Evolutionary conservation across 1,139 yeast species (phyloP), one percentile per base, ranked within the genome.

Genomic region (Debaryomyces nepalensis): DNA sequence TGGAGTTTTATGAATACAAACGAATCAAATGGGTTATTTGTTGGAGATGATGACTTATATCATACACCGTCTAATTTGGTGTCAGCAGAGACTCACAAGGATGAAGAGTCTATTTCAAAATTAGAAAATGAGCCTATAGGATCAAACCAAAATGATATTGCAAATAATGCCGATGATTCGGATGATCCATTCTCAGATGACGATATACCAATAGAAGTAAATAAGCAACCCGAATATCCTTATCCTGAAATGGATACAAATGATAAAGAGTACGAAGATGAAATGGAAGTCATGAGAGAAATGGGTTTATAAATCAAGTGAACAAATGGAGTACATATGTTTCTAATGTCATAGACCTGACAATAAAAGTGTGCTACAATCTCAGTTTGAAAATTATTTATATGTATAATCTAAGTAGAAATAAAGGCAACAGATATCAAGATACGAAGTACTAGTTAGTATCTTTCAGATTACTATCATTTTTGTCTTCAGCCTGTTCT

Each of bases 231-330:
- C 27, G 26, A 19, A 7, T 24, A 27, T 20, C 30, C 39, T 3
- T 26, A 12, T 18, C 52, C 46, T 23, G 55, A 51, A 16, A 45
- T 48, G 22, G 56, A 51, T 26, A 47, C 48, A 31, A 45, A 49
- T n/a, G 62, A 56, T 16, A 58, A 65, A 9, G 66, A 64, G 7
- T 50, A 51, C 33, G 64, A 61, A 19, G 58, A 59, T 41, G 75
- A 69, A 31, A 44, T 66, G 48, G 73, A 65, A 24, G 48, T 70
- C 10, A 68, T 73, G 75, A 61, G 72, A 46, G 73, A 70, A 45
- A 61, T 66, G 57, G 73, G 64, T 8, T 46, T 34, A 8, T 34
- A 23, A 16, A 4, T 31, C 22, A 12, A 19, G 31, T 15, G 21
- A 36, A 7, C 12, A 27, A 26, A 4, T 35, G 8, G n/a, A 16